Evolutionary conservation across 208 protist species (phyloP), one percentile per base, ranked within the genome.

Genomic region (Novymonas esmeraldas): DNA sequence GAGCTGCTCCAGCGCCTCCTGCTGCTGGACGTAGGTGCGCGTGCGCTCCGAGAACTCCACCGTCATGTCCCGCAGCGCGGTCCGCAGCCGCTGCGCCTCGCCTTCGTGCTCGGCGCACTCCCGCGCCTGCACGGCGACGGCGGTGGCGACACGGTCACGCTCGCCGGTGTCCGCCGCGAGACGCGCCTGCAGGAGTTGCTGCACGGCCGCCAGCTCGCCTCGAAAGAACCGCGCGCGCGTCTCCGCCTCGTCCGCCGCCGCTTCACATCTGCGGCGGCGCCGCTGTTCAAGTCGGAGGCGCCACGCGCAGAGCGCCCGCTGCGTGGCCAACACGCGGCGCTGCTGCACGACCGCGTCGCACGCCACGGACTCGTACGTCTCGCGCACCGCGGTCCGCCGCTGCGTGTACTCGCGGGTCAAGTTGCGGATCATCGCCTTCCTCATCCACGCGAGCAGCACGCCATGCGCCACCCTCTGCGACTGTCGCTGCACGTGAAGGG

Each of bases 31-130:
- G 57, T 88, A 88, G 0, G 82, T 86, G 20, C 61, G 55, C 0
- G 81, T 86, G 33, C 85, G 81, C 56, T 83, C 74, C 41, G 70
- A 80, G 41, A 91, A 91, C 66, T 91, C 81, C n/a, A 67, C 44
- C 14, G 76, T 78, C 68, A 86, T 74, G 29, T 86, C 85, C 45
- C 76, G 75, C 54, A 91, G 64, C n/a, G 69, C 60, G 2, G 39
- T 62, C 45, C 78, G 73, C 44, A 90, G 65, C 14, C 77, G 72
- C 26, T 42, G 39, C 45, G 85, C 50, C 28, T 85, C 83, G 13
- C 81, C 76, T 52, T 82, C 69, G 38, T 66, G 64, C 50, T 75
- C 39, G 29, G 61, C 70, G 52, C 64, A 58, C 44, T 42, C 62
- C 11, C 70, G 56, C 13, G 39, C 20, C 28, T 58, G 49, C 2